These are phyloP conservation scores for Nakaseomyces nivariensis DNA, from an alignment of 1,139 yeast species.

Conservation along the genomic window DNA sequence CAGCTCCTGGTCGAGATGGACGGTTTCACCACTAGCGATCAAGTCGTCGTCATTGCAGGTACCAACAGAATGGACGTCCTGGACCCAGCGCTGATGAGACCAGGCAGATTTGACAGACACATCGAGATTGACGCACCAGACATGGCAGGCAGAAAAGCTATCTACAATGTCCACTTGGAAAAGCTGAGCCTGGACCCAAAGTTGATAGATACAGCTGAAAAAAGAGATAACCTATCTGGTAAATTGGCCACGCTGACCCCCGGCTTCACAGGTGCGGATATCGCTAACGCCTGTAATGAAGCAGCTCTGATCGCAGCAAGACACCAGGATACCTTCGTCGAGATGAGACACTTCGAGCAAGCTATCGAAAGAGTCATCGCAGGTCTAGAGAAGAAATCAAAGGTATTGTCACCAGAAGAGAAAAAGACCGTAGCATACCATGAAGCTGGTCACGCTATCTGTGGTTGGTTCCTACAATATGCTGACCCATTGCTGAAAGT, in stretches of 20 bases:
- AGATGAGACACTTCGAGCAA: constrained; percentile 56
- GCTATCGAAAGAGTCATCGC: constrained; percentile 79
- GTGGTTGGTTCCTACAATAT: constrained; percentile 64
- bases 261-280: constrained; percentile 80
- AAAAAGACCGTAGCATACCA: constrained; percentile 71
- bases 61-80: constrained; percentile 73
- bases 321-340: constrained; percentile 47
- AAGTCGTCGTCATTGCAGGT: constrained; percentile 75
- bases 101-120: constrained; percentile 79
- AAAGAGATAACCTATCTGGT: constrained; percentile 55
- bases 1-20: constrained; percentile 80
- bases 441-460: constrained; percentile 76
- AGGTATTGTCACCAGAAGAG: constrained; percentile 58
- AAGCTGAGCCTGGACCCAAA: constrained; percentile 40
- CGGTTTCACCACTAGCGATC: constrained; percentile 65
- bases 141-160: constrained; percentile 66
- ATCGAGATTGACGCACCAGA: constrained; percentile 67
- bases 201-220: constrained; percentile 24
- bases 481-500: constrained; percentile 75
- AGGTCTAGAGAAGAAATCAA: constrained; percentile 65
- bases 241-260: constrained; percentile 72
- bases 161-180: constrained; percentile 58
- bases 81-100: constrained; percentile 69
- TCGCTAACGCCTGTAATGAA: constrained; percentile 75
- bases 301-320: constrained; percentile 79